phyloP scores from a whole-genome alignment of 2,329 filamentous ascomycete genomes.

The Verticillium zaregamsianum region DNA sequence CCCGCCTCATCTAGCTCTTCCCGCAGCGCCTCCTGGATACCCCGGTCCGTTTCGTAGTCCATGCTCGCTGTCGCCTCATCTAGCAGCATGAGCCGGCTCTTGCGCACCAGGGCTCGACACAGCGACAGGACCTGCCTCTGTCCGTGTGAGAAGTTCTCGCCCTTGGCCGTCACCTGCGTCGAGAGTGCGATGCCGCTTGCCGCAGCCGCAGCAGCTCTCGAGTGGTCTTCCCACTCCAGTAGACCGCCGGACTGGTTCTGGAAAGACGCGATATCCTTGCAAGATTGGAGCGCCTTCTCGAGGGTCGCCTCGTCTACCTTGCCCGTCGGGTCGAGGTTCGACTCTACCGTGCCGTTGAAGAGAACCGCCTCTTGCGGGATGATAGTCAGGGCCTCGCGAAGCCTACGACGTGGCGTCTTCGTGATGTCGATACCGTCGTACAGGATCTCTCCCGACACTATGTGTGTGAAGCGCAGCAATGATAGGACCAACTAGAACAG shows the following conservation, averaged over 20 bases:
- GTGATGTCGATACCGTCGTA: constrained; percentile 54
- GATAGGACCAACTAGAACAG: constrained; percentile 39
- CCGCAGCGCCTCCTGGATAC: constrained; percentile 50
- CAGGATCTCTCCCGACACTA: constrained; percentile 46
- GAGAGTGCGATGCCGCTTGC: constrained; percentile 29
- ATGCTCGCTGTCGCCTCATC: constrained; percentile 59
- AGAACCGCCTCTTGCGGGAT: constrained; percentile 57
- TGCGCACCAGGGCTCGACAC: constrained; percentile 50
- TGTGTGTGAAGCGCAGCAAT: constrained; percentile 48
- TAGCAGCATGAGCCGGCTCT: constrained; percentile 50
- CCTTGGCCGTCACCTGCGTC: constrained; percentile 46
- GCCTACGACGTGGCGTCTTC: constrained; percentile 42
- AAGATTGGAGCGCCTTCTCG: constrained; percentile 56
- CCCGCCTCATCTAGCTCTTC: constrained; percentile 40
- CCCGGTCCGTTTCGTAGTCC: constrained; percentile 53
- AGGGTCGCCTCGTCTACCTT: constrained; percentile 50
- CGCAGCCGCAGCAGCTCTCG: not conserved
- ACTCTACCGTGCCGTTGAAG: constrained; percentile 47
- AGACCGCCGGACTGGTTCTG: constrained; percentile 28
- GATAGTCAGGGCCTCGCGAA: constrained; percentile 51
- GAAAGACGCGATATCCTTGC: constrained; percentile 54
- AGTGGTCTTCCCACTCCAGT: too few species aligned
- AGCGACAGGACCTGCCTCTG: constrained; percentile 57
- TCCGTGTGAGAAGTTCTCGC: constrained; percentile 53
- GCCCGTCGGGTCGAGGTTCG: constrained; percentile 62